Base-by-base conservation (phyloP, 768 basidiomycete genomes). In the Boletus patriciae region DNA sequence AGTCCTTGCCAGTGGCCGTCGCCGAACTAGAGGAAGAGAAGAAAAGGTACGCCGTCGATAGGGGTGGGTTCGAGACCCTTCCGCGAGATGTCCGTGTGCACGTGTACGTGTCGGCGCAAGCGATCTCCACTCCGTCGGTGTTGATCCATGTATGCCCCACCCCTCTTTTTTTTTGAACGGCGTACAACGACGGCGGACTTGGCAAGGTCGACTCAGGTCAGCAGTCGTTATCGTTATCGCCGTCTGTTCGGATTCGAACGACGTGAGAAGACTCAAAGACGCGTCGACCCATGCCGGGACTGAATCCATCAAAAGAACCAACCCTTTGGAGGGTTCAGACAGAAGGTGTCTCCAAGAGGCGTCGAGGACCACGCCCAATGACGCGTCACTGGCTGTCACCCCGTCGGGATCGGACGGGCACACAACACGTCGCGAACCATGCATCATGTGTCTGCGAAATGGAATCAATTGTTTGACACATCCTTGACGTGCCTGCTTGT, bases 221-320 rank as follows among this genome's bases (percentile, higher is more conserved):
- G 0, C 8, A 25, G 37, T 37, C 40, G 9, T 21, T 41, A 21
- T n/a, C 42, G 13, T 9, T n/a, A 36, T 34, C 46, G 54, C 52
- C 38, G 55, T 34, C 10, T 6, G 45, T 54, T n/a, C 16, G 21
- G 13, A 31, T 54, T 29, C 18, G 6, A 23, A 19, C 56, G 52
- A 43, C 57, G 57, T 49, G 46, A n/a, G 46, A 47, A 46, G 46
- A 47, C 16, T n/a, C 56, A 29, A 29, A 21, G 10, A 21, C 44
- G 23, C 6, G 16, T 15, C 40, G 41, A 16, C 40, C n/a, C 29
- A 29, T 29, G 29, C 29, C 29, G 8, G 8, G 29, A 29, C 9
- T 10, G 31, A 31, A 31, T 31, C 31, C 11, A 31, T 31, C 31
- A 31, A 10, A 31, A 31, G 31, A 31, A 31, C 31, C 31, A 11